Base-by-base conservation (phyloP, 306 rosid genomes). In the Clitoria ternatea region DNA sequence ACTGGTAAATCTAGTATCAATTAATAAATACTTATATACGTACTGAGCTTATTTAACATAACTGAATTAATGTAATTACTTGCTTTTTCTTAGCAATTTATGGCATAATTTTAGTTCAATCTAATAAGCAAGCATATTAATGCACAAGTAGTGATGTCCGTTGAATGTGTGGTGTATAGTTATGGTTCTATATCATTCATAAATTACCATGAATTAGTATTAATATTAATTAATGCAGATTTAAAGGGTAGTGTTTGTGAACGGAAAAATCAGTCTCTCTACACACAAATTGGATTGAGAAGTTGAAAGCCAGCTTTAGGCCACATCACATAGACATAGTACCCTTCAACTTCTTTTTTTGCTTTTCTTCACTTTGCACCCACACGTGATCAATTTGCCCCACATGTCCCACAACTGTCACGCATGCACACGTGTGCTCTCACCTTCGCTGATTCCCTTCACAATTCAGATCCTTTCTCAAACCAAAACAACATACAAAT, bases 361-460 rank as follows among this genome's bases (percentile, higher is more conserved):
- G 54, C 64, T 78, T 49, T 62, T 12, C 44, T 37, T 8, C 30
- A 29, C 26, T 76, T 69, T 69, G 36, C 54, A 83, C 47, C 79
- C 85, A 84, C 96, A 89, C 96, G 96, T 89, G 95, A 83, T 69
- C 84, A 63, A 74, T 3, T 54, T 90, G 87, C 52, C 90, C 96
- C 35, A 37, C 74, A 8, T 82, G 86, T 72, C 75, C 54, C 75
- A 71, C 22, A 79, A 70, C 71, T 75, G 90, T 89, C 82, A 44
- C 69, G 72, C 90, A 78, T 85, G 89, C 85, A 86, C 98, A 89
- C 95, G 96, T 89, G 98, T 78, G 84, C 59, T 40, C 75, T 75
- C 54, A 52, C 72, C 76, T 70, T 74, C 79, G 52, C 67, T 9
- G 71, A 84, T 84, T 86, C 90, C 84, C 27, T 75, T 60, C n/a